These are phyloP conservation scores for Cryptococcus maquisensis DNA, from an alignment of 1,284 basidiomycete genomes.

Conservation along the genomic window DNA sequence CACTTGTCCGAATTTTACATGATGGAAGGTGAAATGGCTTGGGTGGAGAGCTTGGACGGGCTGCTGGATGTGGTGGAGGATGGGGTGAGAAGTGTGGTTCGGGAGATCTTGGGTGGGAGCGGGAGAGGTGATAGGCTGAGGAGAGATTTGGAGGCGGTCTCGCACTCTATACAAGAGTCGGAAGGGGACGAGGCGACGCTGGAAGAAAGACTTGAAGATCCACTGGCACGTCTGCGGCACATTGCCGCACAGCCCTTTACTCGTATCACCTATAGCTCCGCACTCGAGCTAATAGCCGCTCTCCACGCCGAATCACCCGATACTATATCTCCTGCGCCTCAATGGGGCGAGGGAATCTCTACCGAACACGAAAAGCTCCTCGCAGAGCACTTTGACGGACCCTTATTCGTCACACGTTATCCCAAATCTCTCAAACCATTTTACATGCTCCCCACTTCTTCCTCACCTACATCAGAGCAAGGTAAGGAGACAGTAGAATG, in stretches of 20 bases:
- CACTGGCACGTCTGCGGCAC: constrained; percentile 21
- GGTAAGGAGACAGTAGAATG: constrained; percentile 62
- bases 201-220: constrained; percentile 3
- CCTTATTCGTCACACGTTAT: constrained; percentile 90
- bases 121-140: constrained; percentile 20
- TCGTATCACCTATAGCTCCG: constrained; percentile 77
- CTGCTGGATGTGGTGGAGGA: constrained; percentile 71
- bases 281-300: constrained; percentile 57
- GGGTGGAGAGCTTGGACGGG: constrained; percentile 52
- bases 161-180: constrained; percentile 5
- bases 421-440: constrained; percentile 81
- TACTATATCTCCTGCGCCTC: constrained; percentile 47
- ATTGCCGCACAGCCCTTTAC: constrained; percentile 35
- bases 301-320: background rate
- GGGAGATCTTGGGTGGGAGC: constrained; percentile 13
- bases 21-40: constrained; percentile 89
- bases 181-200: background rate
- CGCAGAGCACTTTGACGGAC: constrained; percentile 62
- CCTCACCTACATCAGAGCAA: constrained; percentile 10
- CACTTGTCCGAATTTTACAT: constrained; percentile 99
- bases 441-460: constrained; percentile 69
- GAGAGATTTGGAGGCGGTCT: constrained; percentile 25
- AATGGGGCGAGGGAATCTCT: constrained; percentile 68
- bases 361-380: constrained; percentile 93
- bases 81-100: constrained; percentile 40